Evolutionary conservation across 2,329 filamentous ascomycete genomes (phyloP), one percentile per base, ranked within the genome.

Genomic region (Epichloe elymi): DNA sequence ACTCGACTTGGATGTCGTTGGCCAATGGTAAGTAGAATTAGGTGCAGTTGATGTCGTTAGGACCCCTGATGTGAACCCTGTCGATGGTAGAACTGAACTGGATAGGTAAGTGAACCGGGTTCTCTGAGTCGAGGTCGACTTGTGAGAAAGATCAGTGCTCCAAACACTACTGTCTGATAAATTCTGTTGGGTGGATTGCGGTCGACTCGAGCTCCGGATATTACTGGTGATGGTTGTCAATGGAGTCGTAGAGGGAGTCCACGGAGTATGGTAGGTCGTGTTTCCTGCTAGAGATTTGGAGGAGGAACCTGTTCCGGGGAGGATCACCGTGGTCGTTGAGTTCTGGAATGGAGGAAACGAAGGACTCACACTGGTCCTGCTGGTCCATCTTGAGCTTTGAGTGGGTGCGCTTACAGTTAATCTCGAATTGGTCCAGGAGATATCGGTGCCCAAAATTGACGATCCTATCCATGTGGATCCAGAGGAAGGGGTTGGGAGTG

Each of bases 281-380:
- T 49, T 49, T 15, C 35, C 41, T 12, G 5, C 37, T 10, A 8
- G 23, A n/a, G 30, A 10, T 7, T 12, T 43, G 39, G 33, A 17
- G n/a, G 40, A 26, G 5, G 26, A 15, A 7, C 39, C 33, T 43
- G 30, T 49, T 19, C 30, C 40, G 17, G 48, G 23, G 8, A 17
- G 12, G n/a, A 6, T 2, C 67, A 74, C 7, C 10, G 23, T 40
- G 15, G 41, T 49, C 23, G 49, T 49, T n/a, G 41, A 46, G 43
- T 53, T 53, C 20, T 17, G 48, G 17, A 50, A 53, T 2, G 51
- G 51, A 30, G 48, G 48, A 17, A 17, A 11, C 6, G 47, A 42
- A 12, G 40, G 20, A 15, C 14, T 44, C 4, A 14, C 11, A 15
- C 37, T 10, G 14, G 37, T 46, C 19, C n/a, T 35, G 20, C 36